Evolutionary conservation across 192 early-diverging fungal genomes (phyloP), one percentile per base, ranked within the genome.

Genomic region (Podila epigama): DNA sequence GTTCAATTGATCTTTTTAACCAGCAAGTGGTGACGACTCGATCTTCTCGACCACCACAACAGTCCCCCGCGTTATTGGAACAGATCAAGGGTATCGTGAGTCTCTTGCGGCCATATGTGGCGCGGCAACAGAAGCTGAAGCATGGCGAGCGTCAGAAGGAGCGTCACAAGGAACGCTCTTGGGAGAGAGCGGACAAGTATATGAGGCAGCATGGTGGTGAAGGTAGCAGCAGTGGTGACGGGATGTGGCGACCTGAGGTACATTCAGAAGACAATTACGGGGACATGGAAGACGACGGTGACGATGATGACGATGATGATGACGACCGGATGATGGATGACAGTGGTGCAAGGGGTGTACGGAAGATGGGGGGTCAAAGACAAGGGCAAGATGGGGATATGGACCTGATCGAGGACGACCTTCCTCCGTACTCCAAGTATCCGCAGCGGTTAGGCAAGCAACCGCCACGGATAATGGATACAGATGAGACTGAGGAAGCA

Each of bases 151-250:
- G 61, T 1, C 66, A 68, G 13, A 77, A 68, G 22, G 65, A 68
- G 5, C 59, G 66, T 10, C 65, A 68, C n/a, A 77, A 77, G 40
- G 73, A 68, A 6, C 52, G 73, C 4, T 68, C 60, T 2, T 77
- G 73, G 73, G 66, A 77, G 4, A 33, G 73, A 60, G 73, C 73
- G 13, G 66, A 77, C 29, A 77, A 77, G 25, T 77, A 68, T 20
- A 64, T 77, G 60, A 40, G 60, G 10, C 66, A 77, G 40, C 73
- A 68, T 9, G 15, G 6, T 31, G 11, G 34, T 2, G 58, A 48
- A 16, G 41, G 25, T 35, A 32, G 33, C 20, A 15, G 31, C 29
- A 31, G 32, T 1, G 34, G 32, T 50, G 32, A 25, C 27, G 53
- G 58, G 2, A 25, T 53, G 10, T 77, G 73, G 73, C 37, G 61